Conservation (phyloP, 2,329 filamentous ascomycete genomes). For the Colletotrichum chrysophilum region DNA sequence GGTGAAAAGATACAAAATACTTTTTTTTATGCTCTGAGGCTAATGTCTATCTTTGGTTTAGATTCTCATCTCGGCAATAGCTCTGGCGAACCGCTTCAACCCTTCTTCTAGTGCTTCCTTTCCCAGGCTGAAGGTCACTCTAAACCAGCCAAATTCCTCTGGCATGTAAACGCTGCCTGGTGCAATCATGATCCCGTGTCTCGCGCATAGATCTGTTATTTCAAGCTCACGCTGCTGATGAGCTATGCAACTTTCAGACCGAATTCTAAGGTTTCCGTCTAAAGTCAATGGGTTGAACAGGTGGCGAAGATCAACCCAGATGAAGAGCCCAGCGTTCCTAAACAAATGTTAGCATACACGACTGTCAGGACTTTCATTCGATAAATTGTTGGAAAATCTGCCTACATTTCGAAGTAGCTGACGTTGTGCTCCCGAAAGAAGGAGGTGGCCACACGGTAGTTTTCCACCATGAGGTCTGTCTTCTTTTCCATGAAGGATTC, state of each 20-base stretch:
- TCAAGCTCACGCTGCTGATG: slow-evolving; percentile 10
- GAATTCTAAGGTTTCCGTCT: neutral
- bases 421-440: neutral
- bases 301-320: slow-evolving; percentile 25
- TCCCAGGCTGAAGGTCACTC: slow-evolving; percentile 24
- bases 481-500: neutral
- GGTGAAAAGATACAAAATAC: neutral
- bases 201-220: slow-evolving; percentile 4
- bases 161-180: slow-evolving; percentile 23
- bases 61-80: neutral
- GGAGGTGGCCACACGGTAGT: neutral
- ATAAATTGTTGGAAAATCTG: neutral
- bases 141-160: slow-evolving; percentile 28
- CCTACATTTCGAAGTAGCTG: slow-evolving; percentile 3
- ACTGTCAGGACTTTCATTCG: neutral
- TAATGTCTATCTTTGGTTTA: neutral
- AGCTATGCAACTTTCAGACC: neutral
- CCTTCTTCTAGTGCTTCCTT: slow-evolving; percentile 22
- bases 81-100: slow-evolving; percentile 15
- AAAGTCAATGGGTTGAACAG: neutral
- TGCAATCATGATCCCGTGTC: slow-evolving; percentile 23
- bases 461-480: neutral
- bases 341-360: too few relatives aligned
- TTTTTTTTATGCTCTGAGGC: neutral
- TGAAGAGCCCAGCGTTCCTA: slow-evolving; percentile 25